Base-by-base conservation (phyloP, 1,139 yeast species). In the Saccharomyces hybrid region DNA sequence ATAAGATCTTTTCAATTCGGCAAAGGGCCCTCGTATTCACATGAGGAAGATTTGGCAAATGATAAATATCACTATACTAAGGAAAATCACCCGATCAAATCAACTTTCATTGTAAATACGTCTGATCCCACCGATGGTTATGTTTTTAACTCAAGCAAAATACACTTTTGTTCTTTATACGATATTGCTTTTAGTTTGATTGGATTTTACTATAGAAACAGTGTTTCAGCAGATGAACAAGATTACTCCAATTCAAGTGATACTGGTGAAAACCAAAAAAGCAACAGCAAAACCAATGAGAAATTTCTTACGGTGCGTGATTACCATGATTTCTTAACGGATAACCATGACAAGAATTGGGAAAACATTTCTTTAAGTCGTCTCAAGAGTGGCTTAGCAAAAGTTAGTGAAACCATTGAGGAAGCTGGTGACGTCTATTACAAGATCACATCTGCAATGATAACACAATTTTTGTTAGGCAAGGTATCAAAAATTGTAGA, bases 401-500 rank as follows among this genome's bases (percentile, higher is more conserved):
- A 56, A 5, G 69, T 82, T 2, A 77, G 82, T 58, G 84, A 81
- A 14, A 62, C 63, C 0, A 69, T 81, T 2, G 71, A 65, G 26
- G 84, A 81, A 59, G 76, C 73, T 48, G 82, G 73, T 11, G 83
- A 79, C 50, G 53, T 50, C 0, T 83, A 79, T 62, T 82, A 75
- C 65, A 79, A 76, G 60, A 73, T 77, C 20, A 73, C 78, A 2
- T 50, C 62, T 3, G 65, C 63, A 1, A 76, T 73, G 54, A 71
- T 78, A 2, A 57, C 72, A 2, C 58, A 58, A 1, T 76, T 68
- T 60, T 62, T 83, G 6, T 63, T 70, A 27, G 48, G 31, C 0
- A 78, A 74, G 56, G 70, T 79, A 1, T 56, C 62, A 1, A 64
- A 61, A 7, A 64, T 81, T 4, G 60, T 64, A 2, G 48, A 54